Evolutionary conservation across 2,329 filamentous ascomycete genomes (phyloP).

Genomic region (Rhynchosporium agropyri): DNA sequence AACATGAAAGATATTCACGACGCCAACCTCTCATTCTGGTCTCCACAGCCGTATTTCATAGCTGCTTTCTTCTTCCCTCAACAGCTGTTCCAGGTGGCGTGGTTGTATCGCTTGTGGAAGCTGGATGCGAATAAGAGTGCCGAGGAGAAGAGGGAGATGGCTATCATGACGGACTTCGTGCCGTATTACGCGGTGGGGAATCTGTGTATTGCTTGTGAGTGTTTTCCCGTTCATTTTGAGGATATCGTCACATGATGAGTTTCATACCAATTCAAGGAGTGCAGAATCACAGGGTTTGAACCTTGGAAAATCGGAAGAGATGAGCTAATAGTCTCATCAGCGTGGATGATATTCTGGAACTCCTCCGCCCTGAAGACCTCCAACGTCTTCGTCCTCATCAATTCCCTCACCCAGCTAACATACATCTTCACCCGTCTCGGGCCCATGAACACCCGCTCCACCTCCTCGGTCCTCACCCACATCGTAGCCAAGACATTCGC

Average conservation of each 20-base stretch:
- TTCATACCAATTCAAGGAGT: too few relatives aligned
- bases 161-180: constrained; percentile 55
- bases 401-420: constrained; percentile 56
- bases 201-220: constrained; percentile 58
- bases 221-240: not conserved
- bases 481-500: constrained; percentile 61
- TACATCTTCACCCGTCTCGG: constrained; percentile 54
- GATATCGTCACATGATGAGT: not conserved
- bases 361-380: constrained; percentile 51
- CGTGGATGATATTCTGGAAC: constrained; percentile 67
- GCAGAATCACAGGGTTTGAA: too few relatives aligned
- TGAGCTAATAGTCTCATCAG: constrained; percentile 32
- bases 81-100: constrained; percentile 59
- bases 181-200: constrained; percentile 60
- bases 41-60: constrained; percentile 60
- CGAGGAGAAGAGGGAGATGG: constrained; percentile 47
- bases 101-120: constrained; percentile 59
- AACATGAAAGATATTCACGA: constrained; percentile 64
- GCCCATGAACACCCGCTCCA: constrained; percentile 53
- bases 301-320: too few relatives aligned
- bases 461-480: constrained; percentile 58
- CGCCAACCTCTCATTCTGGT: constrained; percentile 60
- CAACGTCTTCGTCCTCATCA: constrained; percentile 59
- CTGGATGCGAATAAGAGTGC: constrained; percentile 46
- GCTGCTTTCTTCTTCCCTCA: constrained; percentile 63